phyloP scores from a whole-genome alignment of 345 rosid genomes.

The Iberis pinnata region DNA sequence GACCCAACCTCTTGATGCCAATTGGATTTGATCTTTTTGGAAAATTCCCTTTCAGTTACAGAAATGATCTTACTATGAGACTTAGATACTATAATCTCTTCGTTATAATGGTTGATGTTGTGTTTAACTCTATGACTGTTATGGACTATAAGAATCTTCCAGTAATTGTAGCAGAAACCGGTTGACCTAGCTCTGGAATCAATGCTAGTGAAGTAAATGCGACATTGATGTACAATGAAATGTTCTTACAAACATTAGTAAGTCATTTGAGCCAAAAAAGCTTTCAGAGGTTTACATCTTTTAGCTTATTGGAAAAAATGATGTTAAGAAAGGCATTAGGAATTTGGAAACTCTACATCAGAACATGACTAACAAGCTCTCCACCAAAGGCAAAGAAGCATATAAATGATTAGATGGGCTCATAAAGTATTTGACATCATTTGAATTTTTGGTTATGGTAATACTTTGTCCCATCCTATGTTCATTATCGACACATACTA shows the following conservation, averaged over 20 bases:
- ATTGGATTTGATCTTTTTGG: conserved; percentile 77
- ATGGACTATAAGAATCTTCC: conserved; percentile 73
- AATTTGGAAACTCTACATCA: no score
- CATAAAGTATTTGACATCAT: no score
- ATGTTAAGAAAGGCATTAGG: no score
- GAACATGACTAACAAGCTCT: no score
- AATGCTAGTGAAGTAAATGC: conserved; percentile 67
- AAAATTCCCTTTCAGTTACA: conserved; percentile 61
- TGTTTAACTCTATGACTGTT: conserved; percentile 61
- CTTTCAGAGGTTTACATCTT: conserved; percentile 58
- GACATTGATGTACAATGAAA: conserved; percentile 44
- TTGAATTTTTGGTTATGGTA: no score
- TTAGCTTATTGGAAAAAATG: conserved; percentile 57
- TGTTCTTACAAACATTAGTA: conserved; percentile 57
- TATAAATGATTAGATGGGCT: no score
- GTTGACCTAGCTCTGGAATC: conserved; percentile 74
- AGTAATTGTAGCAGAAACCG: conserved; percentile 73
- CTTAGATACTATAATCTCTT: conserved; percentile 76
- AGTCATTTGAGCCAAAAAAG: conserved; percentile 73
- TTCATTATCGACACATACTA: no score
- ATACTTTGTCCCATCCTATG: no score
- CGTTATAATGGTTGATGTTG: conserved; percentile 88
- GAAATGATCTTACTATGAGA: conserved; percentile 67
- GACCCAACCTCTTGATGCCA: conserved; percentile 58
- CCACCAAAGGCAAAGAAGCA: no score